phyloP scores from a whole-genome alignment of 1,139 yeast genomes.

The Nakaseomyces uthaithaninus region DNA sequence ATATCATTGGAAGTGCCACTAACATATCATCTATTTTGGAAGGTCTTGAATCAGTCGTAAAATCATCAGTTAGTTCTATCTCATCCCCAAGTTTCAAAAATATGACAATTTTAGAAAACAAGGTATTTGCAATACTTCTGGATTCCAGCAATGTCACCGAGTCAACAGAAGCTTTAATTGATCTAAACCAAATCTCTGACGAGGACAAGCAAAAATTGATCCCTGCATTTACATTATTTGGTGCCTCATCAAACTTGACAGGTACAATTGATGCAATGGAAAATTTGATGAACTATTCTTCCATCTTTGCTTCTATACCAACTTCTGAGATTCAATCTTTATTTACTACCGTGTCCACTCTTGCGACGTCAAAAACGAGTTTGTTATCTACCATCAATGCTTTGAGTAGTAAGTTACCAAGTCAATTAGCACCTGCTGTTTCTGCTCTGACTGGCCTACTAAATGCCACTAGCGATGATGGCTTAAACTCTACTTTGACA shows the following conservation, averaged over 20 bases:
- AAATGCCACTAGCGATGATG: conserved; percentile 7
- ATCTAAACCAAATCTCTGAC: conserved; percentile 18
- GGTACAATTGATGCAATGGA: conserved; percentile 27
- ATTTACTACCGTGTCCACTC: conserved; percentile 6
- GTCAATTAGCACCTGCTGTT: conserved; percentile 4
- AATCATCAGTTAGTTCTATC: conserved; percentile 8
- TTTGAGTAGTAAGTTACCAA: conserved; percentile 4
- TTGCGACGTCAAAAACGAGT: not conserved
- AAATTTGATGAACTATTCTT: conserved; percentile 20
- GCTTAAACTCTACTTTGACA: conserved; percentile 8
- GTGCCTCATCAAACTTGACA: conserved; percentile 25
- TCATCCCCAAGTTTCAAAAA: conserved; percentile 1
- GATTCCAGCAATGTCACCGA: conserved; percentile 26
- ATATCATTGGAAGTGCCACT: conserved; percentile 21
- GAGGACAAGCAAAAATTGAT: conserved; percentile 22
- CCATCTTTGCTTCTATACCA: conserved; percentile 19
- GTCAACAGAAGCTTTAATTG: conserved; percentile 22
- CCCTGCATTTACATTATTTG: conserved; percentile 25
- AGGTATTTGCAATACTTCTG: conserved; percentile 21
- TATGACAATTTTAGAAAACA: conserved; percentile 12
- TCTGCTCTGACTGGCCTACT: conserved; percentile 4
- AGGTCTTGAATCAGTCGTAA: conserved; percentile 25
- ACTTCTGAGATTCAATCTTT: conserved; percentile 9
- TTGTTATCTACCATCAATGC: conserved; percentile 6
- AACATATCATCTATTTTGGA: conserved; percentile 28